Base-by-base conservation (phyloP, 768 basidiomycete genomes). In the Harrya chromipes region DNA sequence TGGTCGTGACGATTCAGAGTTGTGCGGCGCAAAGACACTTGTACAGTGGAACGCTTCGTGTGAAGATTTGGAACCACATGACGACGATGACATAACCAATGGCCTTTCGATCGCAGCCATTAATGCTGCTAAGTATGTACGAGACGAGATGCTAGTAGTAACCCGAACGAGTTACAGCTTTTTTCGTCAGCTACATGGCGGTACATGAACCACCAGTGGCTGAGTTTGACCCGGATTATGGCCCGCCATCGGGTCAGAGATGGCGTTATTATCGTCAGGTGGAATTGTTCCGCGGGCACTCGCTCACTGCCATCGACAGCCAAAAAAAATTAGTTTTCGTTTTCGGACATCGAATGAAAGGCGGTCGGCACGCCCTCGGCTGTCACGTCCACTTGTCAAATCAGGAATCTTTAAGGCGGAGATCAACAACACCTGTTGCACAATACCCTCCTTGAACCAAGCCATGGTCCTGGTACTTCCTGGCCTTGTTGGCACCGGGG, bases 11-110 rank as follows among this genome's bases (percentile, higher is more conserved):
- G 52, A 55, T 4, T 4, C 4, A 7, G 39, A 26, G 44, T 13
- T 41, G 43, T 44, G 50, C 45, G 50, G 49, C 27, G 41, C 4
- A n/a, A n/a, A n/a, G n/a, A n/a, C n/a, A n/a, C n/a, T n/a, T n/a
- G n/a, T 23, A 29, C 14, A 17, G 7, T 17, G 17, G 19, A 36
- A 45, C 12, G 42, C 13, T 12, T 9, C 55, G 65, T 69, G 65
- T 10, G 65, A 67, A 68, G 20, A 41, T 52, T n/a, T 53, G 54
- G 55, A 31, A 17, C 33, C 47, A 49, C 51, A 29, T 45, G 50
- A 48, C 23, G n/a, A 23, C 17, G 47, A 63, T 66, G 66, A 68
- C 66, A 50, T 68, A 65, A 65, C 31, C 12, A 17, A 3, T 11
- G n/a, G 29, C 9, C n/a, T 12, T 21, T 29, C 31, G 43, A 36